A percentile compares a stretch with the other conserved stretches of the same genome.
These are phyloP conservation scores for Coemansia reversa DNA, from an alignment of 192 early-diverging fungal species.

Conservation along the genomic window DNA sequence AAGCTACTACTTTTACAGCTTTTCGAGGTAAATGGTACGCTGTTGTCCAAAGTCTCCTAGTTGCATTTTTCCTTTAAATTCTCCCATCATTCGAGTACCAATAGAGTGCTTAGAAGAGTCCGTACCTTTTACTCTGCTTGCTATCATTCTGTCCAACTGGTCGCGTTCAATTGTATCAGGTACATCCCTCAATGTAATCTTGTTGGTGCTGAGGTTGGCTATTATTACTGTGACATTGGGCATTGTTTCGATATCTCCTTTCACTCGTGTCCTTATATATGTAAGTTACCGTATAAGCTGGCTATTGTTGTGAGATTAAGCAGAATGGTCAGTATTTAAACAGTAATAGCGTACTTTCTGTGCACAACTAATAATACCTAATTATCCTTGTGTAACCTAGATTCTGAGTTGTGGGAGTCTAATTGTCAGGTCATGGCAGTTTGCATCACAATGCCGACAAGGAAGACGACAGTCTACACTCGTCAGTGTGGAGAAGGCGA, in stretches of 20 bases:
- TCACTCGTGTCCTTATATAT: neutral
- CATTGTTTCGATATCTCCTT: neutral
- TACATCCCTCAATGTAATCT: neutral
- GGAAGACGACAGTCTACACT: too few species aligned
- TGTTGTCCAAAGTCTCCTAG: slow-evolving; percentile 16
- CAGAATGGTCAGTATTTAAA: neutral
- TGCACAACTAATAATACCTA: neutral
- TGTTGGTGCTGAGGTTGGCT: slow-evolving; percentile 7
- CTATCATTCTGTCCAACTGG: neutral
- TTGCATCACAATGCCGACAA: too few species aligned
- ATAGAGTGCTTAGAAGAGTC: slow-evolving; percentile 11
- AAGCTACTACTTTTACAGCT: slow-evolving; percentile 7
- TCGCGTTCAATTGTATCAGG: slow-evolving; percentile 1
- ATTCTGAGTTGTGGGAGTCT: neutral
- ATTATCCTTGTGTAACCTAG: neutral
- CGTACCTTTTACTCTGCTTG: neutral
- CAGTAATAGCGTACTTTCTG: too few species aligned
- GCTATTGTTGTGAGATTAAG: neutral
- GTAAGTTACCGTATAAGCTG: neutral
- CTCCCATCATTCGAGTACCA: slow-evolving; percentile 15
- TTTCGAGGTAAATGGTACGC: slow-evolving; percentile 16
- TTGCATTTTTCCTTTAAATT: slow-evolving; percentile 12
- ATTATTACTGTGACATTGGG: slow-evolving; percentile 9
- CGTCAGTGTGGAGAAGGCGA: too few species aligned
- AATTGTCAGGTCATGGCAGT: neutral